Percentiles rank a stretch among this genome's conserved stretches.
Conservation (phyloP, 73 alveolate species). For the Stentor roeselii region DNA sequence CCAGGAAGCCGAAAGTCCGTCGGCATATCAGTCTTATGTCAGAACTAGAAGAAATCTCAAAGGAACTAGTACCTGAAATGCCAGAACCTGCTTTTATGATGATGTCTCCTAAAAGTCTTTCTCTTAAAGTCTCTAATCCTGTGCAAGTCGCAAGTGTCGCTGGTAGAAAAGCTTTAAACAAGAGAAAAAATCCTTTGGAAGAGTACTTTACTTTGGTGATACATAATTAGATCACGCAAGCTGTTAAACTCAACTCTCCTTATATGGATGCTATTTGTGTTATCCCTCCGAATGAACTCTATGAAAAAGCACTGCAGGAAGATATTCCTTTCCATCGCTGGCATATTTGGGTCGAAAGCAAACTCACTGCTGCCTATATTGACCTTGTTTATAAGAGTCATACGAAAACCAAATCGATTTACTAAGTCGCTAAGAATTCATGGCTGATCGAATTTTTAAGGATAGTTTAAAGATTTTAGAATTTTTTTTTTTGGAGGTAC, state of each 20-base stretch:
- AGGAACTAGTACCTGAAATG: neutral
- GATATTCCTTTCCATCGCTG: constrained; percentile 15
- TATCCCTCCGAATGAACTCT: constrained; percentile 14
- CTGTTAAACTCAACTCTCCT: constrained; percentile 10
- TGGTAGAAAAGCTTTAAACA: neutral
- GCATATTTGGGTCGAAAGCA: constrained; percentile 23
- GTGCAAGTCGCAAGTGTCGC: neutral
- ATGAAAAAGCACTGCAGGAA: constrained; percentile 11
- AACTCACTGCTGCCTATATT: constrained; percentile 19
- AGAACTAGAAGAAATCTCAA: neutral
- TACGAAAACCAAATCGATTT: neutral
- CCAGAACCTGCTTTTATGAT: neutral
- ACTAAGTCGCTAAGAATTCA: neutral
- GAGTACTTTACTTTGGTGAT: constrained; percentile 6
- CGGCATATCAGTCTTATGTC: neutral
- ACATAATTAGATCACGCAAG: neutral
- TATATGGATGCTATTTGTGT: constrained; percentile 20
- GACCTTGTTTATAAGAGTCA: neutral
- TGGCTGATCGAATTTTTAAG: no score
- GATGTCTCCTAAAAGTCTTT: neutral
- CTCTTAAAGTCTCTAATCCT: neutral
- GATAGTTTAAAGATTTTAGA: no score
- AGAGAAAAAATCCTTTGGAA: neutral
- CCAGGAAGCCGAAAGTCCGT: neutral
- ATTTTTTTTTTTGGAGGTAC: no score